phyloP scores from a whole-genome alignment of 192 early-diverging fungal genomes.

The Rhizophagus sp. region DNA sequence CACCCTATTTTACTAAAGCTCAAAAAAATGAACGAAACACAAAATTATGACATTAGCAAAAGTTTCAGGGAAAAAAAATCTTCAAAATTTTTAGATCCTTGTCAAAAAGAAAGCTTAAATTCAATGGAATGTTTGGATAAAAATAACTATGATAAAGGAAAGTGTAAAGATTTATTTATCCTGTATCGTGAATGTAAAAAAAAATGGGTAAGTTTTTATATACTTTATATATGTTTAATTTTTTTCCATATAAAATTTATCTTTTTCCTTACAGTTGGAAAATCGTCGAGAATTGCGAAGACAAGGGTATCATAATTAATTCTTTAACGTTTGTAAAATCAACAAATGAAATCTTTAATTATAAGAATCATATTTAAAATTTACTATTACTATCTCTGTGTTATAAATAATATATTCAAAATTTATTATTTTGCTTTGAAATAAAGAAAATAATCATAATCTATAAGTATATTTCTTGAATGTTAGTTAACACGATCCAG shows the following conservation, averaged over 20 bases:
- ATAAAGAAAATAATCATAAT: not conserved
- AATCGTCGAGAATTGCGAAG: constrained; percentile 14
- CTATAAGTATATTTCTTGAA: constrained; percentile 3
- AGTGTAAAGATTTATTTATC: constrained; percentile 52
- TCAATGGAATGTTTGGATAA: constrained; percentile 56
- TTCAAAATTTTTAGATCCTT: constrained; percentile 60
- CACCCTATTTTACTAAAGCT: no score
- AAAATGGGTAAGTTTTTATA: constrained; percentile 49
- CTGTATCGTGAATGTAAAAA: constrained; percentile 59
- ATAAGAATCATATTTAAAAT: no score
- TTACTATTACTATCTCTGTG: not conserved
- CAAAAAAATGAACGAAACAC: not conserved
- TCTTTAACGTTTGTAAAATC: no score
- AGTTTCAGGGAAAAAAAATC: constrained; percentile 47
- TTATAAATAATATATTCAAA: not conserved
- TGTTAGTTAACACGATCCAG: not conserved
- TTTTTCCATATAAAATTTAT: not conserved
- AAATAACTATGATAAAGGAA: constrained; percentile 52
- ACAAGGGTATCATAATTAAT: not conserved
- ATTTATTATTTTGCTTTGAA: not conserved
- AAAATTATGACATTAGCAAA: constrained; percentile 44
- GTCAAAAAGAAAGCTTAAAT: constrained; percentile 47
- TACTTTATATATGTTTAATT: not conserved
- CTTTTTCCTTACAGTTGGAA: not conserved
- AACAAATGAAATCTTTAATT: no score